Evolutionary conservation across 805 yeast genomes (phyloP), one percentile per base, ranked within the genome.

Genomic region (Candida maltosa): DNA sequence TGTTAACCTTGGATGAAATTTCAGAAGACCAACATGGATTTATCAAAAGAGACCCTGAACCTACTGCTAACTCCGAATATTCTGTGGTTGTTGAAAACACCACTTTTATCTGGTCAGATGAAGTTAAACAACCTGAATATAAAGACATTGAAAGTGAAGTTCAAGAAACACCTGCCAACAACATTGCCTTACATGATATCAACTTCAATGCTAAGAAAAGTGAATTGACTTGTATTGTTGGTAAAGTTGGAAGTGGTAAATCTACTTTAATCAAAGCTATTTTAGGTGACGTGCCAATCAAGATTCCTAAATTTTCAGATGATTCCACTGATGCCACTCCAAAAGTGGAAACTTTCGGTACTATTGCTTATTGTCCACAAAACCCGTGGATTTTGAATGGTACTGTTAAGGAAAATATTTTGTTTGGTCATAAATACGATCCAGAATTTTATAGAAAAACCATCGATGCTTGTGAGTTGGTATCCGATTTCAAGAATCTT

Each of bases 361-460:
- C 54, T 7, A 41, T 61, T n/a, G 68, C 69, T 2, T 65, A 61
- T 42, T 62, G 69, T 42, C 54, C 70, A 7, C 71, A 65, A 44
- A 46, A 44, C 18, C 66, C 71, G 3, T 65, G 71, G 71, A 62
- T 65, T 30, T 50, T 63, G 49, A 65, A 65, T 42, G 58, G 62
- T 7, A 48, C 69, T 1, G 65, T 65, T 8, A 59, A 55, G 39
- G 70, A 65, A 23, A 65, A 65, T 39, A 63, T 65, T 31, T 39
- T 57, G 18, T 65, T 65, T 46, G 71, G 71, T 9, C 51, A 52
- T 43, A 53, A 40, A 26, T 52, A 47, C 35, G 64, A 65, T 38
- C 48, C 50, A 22, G 52, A 39, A 1, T 62, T 53, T 37, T 65
- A 65, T 38, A 41, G 52, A 14, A 47, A 44, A 19, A 61, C 68